These are phyloP conservation scores for Fusarium acutatum DNA, from an alignment of 2,329 filamentous ascomycete genomes.

Conservation along the genomic window DNA sequence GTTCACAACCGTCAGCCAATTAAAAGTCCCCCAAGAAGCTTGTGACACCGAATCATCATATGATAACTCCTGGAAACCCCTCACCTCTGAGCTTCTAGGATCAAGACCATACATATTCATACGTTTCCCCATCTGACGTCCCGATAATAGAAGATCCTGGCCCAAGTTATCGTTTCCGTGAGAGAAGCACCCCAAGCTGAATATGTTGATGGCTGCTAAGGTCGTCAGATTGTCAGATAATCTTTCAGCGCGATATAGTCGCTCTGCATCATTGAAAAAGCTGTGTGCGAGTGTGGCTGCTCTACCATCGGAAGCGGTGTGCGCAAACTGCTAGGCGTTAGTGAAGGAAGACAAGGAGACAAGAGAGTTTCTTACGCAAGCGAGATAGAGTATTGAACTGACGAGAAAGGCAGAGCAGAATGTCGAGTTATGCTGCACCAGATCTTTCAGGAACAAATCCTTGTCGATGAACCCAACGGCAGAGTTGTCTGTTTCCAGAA, in stretches of 20 bases:
- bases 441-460: neutral
- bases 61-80: neutral
- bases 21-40: neutral
- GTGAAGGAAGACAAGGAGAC: rapidly evolving
- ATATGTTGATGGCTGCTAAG: neutral
- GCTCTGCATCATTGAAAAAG: neutral
- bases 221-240: neutral
- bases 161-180: neutral
- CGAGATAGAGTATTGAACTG: neutral
- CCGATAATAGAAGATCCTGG: neutral
- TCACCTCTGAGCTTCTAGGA: neutral
- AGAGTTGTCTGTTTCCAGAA: neutral
- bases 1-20: neutral
- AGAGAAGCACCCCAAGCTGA: neutral
- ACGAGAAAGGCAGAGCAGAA: neutral
- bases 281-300: neutral
- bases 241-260: neutral
- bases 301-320: neutral
- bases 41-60: rapidly evolving
- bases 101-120: neutral
- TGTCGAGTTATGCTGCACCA: neutral
- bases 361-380: neutral
- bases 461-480: neutral
- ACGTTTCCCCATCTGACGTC: neutral
- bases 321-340: rapidly evolving